Base-by-base conservation (phyloP, 108 stramenopile genomes). In the Fragilariopsis cylindrus region DNA sequence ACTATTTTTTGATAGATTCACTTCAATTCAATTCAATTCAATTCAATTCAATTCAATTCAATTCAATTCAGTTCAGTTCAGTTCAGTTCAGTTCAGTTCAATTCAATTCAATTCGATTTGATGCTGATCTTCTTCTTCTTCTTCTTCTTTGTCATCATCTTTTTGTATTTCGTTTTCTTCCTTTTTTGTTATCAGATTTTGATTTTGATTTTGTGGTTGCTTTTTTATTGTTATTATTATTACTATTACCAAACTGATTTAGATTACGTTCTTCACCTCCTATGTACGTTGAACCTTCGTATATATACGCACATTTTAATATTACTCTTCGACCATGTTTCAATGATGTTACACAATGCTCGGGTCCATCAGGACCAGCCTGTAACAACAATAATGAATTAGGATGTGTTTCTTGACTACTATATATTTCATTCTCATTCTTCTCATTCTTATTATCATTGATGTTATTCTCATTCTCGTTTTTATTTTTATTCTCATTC, bases 311-410 rank as follows among this genome's bases (percentile, higher is more conserved):
- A 70, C 78, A 88, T 54, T 88, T 88, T 53, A 88, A 39, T 40
- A 88, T 88, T 4, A 84, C 57, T 15, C 87, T 66, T 50, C 71
- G 65, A 16, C 87, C 87, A 4, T 62, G 55, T 52, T 81, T 83
- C 52, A 88, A 67, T 15, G 79, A 75, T 12, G 87, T 82, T 4
- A 88, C 87, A 67, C 82, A 83, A 65, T 88, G 87, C 15, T 56
- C 16, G 3, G 76, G 80, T 4, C 83, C 84, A 7, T 84, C 87
- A 6, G 87, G 84, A 7, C 87, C 87, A 6, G 87, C 87, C 40
- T 60, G 68, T 0, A 88, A 4, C 48, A 88, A 41, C 40, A 88
- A 42, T 7, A 73, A 76, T 5, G 84, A 82, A 64, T 85, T 85
- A 5, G 60, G 55, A 48, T 83, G 80, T 18, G 87, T 88, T 76